Conservation (phyloP, 1,284 basidiomycete species). For the Mycena citricolor region DNA sequence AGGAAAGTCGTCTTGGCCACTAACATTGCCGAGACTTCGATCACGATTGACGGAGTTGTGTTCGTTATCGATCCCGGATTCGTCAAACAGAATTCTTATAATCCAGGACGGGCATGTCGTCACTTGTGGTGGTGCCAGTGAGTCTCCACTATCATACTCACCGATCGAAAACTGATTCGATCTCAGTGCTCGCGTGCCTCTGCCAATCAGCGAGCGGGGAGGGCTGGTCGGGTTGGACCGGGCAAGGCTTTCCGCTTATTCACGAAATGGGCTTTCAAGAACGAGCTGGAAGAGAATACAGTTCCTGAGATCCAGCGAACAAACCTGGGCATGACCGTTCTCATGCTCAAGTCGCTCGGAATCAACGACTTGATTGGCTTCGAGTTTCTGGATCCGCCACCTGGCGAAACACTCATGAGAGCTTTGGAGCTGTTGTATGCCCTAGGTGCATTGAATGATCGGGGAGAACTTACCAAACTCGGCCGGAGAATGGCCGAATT, state of each 20-base stretch:
- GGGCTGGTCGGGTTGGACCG: conserved; percentile 95
- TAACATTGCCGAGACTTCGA: conserved; percentile 98
- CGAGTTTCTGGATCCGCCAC: conserved; percentile 99
- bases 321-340: conserved; percentile 94
- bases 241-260: conserved; percentile 98
- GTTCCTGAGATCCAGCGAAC: conserved; percentile 99
- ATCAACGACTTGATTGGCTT: conserved; percentile 98
- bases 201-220: conserved; percentile 94
- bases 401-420: conserved; percentile 96
- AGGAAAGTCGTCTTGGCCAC: conserved; percentile 97
- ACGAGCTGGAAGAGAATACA: conserved; percentile 95
- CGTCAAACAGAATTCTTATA: conserved; percentile 97
- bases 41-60: conserved; percentile 96
- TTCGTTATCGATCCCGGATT: conserved; percentile 98
- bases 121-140: conserved; percentile 89
- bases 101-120: conserved; percentile 97
- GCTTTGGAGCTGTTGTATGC: conserved; percentile 94
- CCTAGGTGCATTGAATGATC: conserved; percentile 93
- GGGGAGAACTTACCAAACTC: conserved; percentile 94
- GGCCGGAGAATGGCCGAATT: conserved; percentile 99
- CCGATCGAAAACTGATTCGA: conserved; percentile 12
- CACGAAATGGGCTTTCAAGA: conserved; percentile 94
- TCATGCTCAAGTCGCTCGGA: conserved; percentile 92
- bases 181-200: conserved; percentile 90
- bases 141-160: conserved; percentile 32